Evolutionary conservation across 2,329 filamentous ascomycete species (phyloP).

Genomic region (Aureobasidium sp.): DNA sequence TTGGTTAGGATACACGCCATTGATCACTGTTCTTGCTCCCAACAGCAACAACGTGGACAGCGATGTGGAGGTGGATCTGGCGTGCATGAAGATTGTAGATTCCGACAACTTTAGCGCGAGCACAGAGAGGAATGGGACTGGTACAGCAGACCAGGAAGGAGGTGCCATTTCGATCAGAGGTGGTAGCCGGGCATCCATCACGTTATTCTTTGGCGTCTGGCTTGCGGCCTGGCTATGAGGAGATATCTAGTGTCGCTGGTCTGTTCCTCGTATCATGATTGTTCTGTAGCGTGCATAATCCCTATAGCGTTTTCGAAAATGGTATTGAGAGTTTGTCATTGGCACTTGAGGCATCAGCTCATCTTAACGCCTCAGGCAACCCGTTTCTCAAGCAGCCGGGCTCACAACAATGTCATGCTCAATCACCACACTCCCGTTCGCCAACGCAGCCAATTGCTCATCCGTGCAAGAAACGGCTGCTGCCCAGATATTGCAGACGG

Average conservation of each 20-base stretch:
- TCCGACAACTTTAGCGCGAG: not conserved
- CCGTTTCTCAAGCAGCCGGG: not conserved
- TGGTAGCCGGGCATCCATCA: not conserved
- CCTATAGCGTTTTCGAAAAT: too few relatives aligned
- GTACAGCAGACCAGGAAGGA: not conserved
- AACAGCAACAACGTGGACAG: not conserved
- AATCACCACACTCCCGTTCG: not conserved
- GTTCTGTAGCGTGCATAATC: too few relatives aligned
- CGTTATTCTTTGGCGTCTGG: not conserved
- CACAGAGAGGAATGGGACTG: not conserved
- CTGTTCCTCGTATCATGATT: too few relatives aligned
- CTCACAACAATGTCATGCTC: not conserved
- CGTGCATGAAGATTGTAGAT: not conserved
- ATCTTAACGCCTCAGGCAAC: too few relatives aligned
- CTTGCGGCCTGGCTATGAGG: not conserved
- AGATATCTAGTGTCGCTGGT: too few relatives aligned
- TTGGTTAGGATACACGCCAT: not conserved
- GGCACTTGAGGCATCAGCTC: too few relatives aligned
- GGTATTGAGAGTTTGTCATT: too few relatives aligned
- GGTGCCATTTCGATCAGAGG: not conserved
- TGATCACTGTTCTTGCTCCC: not conserved
- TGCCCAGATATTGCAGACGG: not conserved
- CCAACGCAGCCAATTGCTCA: not conserved
- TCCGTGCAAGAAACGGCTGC: not conserved
- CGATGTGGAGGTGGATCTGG: not conserved